A percentile compares a stretch with the other conserved stretches of the same genome.
phyloP scores from a whole-genome alignment of 805 yeast genomes.

The Lipomyces oligophaga region DNA sequence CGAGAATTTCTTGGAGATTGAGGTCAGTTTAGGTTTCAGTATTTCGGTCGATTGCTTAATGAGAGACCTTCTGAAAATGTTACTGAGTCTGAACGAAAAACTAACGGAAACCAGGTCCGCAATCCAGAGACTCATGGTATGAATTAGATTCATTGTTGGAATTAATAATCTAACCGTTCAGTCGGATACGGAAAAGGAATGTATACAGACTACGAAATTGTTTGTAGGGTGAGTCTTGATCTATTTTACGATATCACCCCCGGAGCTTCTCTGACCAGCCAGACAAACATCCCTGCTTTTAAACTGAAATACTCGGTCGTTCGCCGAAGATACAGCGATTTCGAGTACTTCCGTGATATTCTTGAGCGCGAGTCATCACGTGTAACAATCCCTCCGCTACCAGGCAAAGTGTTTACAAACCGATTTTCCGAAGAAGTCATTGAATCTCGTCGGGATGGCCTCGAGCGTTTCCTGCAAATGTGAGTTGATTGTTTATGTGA shows the following conservation, averaged over 20 bases:
- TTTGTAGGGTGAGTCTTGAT: constrained; percentile 52
- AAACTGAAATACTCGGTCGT: constrained; percentile 59
- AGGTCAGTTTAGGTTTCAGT: constrained; percentile 46
- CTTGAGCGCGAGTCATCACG: constrained; percentile 71
- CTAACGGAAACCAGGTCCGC: too few relatives aligned
- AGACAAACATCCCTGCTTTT: constrained; percentile 87
- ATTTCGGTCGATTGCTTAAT: background rate
- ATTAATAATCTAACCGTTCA: background rate
- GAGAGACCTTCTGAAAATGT: background rate
- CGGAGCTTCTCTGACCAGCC: background rate
- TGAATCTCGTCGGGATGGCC: constrained; percentile 75
- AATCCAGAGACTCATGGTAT: constrained; percentile 72
- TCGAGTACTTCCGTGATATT: constrained; percentile 71
- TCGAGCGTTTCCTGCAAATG: constrained; percentile 67
- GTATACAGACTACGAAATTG: constrained; percentile 89
- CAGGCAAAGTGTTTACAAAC: constrained; percentile 79
- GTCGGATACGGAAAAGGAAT: constrained; percentile 50
- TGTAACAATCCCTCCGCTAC: constrained; percentile 81
- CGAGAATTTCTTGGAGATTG: constrained; percentile 88
- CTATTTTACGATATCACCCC: background rate
- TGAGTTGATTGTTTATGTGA: too few relatives aligned
- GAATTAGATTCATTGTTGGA: background rate
- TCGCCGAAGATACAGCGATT: constrained; percentile 85
- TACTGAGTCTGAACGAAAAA: too few relatives aligned
- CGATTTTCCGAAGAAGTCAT: constrained; percentile 79